These are phyloP conservation scores for Monosporascus sp. DNA, from an alignment of 2,329 filamentous ascomycete genomes.

Conservation along the genomic window DNA sequence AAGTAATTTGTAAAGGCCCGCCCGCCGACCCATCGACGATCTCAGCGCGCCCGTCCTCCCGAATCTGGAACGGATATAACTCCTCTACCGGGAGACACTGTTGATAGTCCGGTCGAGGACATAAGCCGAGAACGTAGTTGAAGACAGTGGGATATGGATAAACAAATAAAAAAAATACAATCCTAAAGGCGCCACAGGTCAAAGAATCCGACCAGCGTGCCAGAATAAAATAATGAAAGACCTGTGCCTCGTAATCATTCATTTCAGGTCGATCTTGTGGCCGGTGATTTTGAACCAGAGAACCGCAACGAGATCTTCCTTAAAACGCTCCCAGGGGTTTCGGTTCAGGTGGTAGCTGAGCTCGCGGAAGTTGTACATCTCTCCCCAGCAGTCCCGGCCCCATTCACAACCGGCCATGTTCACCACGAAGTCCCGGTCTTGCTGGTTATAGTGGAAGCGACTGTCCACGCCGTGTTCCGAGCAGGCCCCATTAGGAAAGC, in stretches of 20 bases:
- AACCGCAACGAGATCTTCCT: conserved; percentile 58
- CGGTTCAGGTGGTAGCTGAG: conserved; percentile 87
- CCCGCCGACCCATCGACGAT: not conserved
- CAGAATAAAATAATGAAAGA: not conserved
- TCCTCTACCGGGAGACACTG: not conserved
- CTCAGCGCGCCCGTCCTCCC: not conserved
- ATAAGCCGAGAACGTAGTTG: not conserved
- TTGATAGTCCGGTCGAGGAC: not conserved
- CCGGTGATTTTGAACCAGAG: conserved; percentile 61
- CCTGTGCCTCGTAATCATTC: not conserved
- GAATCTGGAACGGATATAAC: not conserved
- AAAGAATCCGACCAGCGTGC: not conserved
- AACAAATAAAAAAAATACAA: not conserved
- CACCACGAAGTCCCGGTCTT: conserved; percentile 86
- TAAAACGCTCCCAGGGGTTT: conserved; percentile 71
- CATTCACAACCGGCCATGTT: conserved; percentile 99
- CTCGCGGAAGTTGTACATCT: conserved; percentile 94
- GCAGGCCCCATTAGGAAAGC: conserved; percentile 87
- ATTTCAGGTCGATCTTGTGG: conserved; percentile 51
- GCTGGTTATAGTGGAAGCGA: conserved; percentile 77
- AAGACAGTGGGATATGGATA: not conserved
- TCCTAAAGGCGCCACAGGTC: not conserved
- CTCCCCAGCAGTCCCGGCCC: conserved; percentile 94
- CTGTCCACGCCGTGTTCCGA: conserved; percentile 69
- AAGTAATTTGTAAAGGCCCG: too few relatives aligned